These are phyloP conservation scores for Leptographium procerum DNA, from an alignment of 2,329 filamentous ascomycete species.

Conservation along the genomic window DNA sequence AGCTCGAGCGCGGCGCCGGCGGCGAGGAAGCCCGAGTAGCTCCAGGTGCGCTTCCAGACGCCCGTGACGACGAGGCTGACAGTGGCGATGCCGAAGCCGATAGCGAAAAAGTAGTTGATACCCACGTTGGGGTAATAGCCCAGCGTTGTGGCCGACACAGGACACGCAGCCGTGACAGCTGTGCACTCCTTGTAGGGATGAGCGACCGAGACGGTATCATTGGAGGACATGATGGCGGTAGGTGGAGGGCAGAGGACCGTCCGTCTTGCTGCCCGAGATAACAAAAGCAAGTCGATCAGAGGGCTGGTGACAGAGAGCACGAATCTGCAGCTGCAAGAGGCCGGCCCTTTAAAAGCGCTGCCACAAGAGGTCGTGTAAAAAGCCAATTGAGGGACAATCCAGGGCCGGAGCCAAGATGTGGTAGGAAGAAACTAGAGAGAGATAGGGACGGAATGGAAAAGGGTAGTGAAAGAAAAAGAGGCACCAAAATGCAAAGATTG, in stretches of 20 bases:
- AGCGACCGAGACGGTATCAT: constrained; percentile 5
- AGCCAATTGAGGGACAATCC: too few relatives aligned
- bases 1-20: constrained; percentile 40
- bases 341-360: too few relatives aligned
- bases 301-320: too few relatives aligned
- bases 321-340: too few relatives aligned
- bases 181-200: constrained; percentile 22
- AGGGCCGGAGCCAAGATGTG: too few relatives aligned
- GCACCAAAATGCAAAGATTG: too few relatives aligned
- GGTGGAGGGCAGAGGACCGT: background rate
- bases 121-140: constrained; percentile 47
- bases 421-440: too few relatives aligned
- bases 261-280: background rate
- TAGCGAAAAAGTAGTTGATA: constrained; percentile 42
- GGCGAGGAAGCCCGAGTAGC: constrained; percentile 36
- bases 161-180: constrained; percentile 31
- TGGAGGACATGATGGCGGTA: background rate
- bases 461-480: too few relatives aligned
- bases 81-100: constrained; percentile 33
- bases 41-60: constrained; percentile 42
- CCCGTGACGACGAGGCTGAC: constrained; percentile 31
- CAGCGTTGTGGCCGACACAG: constrained; percentile 39
- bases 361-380: too few relatives aligned
- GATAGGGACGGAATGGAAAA: too few relatives aligned
- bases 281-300: background rate